Evolutionary conservation across 176 grass and related monocot genomes (phyloP), one percentile per base, ranked within the genome.

Genomic region (Triticum timopheevii): DNA sequence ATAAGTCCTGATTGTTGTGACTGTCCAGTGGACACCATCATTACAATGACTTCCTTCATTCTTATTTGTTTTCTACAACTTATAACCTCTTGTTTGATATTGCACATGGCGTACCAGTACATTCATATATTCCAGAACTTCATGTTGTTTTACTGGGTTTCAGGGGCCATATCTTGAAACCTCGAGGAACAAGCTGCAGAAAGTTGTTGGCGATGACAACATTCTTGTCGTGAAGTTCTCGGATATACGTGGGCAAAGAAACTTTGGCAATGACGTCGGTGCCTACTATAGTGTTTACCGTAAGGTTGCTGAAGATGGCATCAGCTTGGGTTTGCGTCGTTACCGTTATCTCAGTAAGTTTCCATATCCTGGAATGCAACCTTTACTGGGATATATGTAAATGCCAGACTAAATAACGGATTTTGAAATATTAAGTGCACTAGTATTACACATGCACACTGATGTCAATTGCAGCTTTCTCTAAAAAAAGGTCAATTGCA

Each of bases 121-220:
- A 35, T 68, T 15, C 33, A 31, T 69, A 89, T 59, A 80, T 47
- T 10, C 17, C 16, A 69, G 66, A 73, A 13, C 4, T 28, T 50
- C 45, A 59, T 44, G 45, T 49, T 49, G 8, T 27, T 64, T 89
- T 13, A 54, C 38, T 80, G 58, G 45, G 10, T 45, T 77, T 11
- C 86, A 97, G 92, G 95, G 95, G 23, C 95, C 95, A 13, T 96
- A 91, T 56, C 11, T 92, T 9, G 91, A 94, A 56, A 49, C 75
- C 19, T 83, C 66, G 3, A 94, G 84, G 61, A 94, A 86, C 66
- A 88, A 94, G 77, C 66, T 97, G 8, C 90, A 92, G 15, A 89
- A 89, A 65, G 64, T 86, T 80, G 65, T 97, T 79, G 92, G 95
- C 64, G 95, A 97, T 81, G 92, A 97, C 16, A 94, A 97, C 75